Conservation (phyloP, 2,329 filamentous ascomycete species). For the Penicillium sp. region DNA sequence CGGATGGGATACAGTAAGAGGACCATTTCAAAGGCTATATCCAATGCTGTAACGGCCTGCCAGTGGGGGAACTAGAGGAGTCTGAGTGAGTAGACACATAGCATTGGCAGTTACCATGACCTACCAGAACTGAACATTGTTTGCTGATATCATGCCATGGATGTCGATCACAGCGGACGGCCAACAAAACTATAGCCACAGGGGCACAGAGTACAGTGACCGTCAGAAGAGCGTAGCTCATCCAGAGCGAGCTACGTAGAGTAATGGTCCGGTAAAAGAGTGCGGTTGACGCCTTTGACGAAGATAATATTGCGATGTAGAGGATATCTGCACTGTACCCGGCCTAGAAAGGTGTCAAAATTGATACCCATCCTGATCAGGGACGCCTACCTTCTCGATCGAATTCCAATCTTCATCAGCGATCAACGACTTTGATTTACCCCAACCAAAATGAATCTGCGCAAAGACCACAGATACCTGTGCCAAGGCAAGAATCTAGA, state of each 20-base stretch:
- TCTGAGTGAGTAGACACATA: not conserved
- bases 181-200: conserved; percentile 35
- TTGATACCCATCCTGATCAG: not conserved
- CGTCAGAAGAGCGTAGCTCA: conserved; percentile 24
- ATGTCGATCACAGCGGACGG: conserved; percentile 33
- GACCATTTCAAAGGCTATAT: conserved; percentile 39
- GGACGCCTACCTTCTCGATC: conserved; percentile 35
- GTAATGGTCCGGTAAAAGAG: conserved; percentile 30
- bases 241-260: conserved; percentile 8
- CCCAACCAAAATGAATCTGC: conserved; percentile 40
- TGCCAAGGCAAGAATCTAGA: conserved; percentile 31
- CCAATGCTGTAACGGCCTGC: conserved; percentile 38
- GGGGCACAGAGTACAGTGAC: conserved; percentile 31
- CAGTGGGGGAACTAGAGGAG: conserved; percentile 35
- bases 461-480: conserved; percentile 40
- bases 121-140: conserved; percentile 33
- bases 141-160: conserved; percentile 35
- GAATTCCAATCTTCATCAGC: conserved; percentile 7
- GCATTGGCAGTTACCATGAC: not conserved
- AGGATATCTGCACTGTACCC: conserved; percentile 42
- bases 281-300: conserved; percentile 43
- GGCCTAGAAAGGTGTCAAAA: conserved; percentile 21
- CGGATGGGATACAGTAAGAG: conserved; percentile 38
- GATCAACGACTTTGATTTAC: conserved; percentile 31
- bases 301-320: conserved; percentile 38